Percentiles rank a stretch among this genome's conserved stretches.
These are phyloP conservation scores for Candida stauntonica DNA, from an alignment of 805 yeast species.

Conservation along the genomic window DNA sequence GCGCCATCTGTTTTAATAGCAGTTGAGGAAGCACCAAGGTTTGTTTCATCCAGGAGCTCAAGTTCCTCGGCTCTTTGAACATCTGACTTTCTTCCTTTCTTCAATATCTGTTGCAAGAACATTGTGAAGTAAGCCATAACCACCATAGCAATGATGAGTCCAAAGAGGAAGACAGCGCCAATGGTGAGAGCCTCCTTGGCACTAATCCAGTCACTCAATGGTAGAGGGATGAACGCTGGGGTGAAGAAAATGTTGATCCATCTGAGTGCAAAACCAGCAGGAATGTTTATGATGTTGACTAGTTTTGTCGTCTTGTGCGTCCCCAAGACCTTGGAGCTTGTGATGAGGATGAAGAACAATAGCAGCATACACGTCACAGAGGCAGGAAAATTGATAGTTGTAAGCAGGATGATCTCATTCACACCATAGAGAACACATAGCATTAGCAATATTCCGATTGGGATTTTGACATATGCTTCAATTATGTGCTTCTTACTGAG, in stretches of 20 bases:
- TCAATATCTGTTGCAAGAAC: constrained; percentile 32
- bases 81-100: constrained; percentile 18
- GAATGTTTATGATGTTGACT: constrained; percentile 43
- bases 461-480: constrained; percentile 22
- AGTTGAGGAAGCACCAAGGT: constrained; percentile 13
- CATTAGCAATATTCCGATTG: constrained; percentile 22
- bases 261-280: constrained; percentile 61
- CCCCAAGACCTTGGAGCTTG: constrained; percentile 35
- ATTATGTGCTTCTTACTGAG: constrained; percentile 19
- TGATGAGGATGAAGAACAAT: constrained; percentile 43
- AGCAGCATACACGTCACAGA: constrained; percentile 69
- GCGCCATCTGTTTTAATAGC: constrained; percentile 9
- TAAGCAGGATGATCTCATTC: constrained; percentile 24
- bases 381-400: constrained; percentile 53
- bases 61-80: constrained; percentile 31
- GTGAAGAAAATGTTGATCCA: constrained; percentile 81
- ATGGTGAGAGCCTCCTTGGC: constrained; percentile 68
- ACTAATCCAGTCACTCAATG: constrained; percentile 60
- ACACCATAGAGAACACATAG: constrained; percentile 23
- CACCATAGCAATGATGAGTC: constrained; percentile 50
- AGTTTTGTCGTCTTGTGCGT: constrained; percentile 27
- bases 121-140: constrained; percentile 46
- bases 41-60: constrained; percentile 5
- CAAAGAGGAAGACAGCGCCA: constrained; percentile 68
- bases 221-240: constrained; percentile 70